Conservation (phyloP, 805 yeast species). For the Lachancea thermotolerans region DNA sequence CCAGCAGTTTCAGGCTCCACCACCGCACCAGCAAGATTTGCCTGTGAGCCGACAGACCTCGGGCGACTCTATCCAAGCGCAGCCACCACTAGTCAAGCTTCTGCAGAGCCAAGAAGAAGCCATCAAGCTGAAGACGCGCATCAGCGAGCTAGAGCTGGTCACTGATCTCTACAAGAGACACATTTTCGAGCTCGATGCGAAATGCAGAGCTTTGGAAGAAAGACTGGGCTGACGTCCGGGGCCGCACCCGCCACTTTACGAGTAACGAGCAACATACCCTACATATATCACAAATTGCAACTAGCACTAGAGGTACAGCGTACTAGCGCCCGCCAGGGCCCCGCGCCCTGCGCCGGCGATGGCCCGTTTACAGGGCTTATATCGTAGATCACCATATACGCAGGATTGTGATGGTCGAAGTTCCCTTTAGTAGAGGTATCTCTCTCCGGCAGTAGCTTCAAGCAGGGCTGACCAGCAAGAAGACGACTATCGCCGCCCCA, state of each 20-base stretch:
- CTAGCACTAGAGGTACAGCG: not conserved
- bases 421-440: too few species aligned
- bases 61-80: not conserved
- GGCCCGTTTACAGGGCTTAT: too few species aligned
- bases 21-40: not conserved
- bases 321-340: too few species aligned
- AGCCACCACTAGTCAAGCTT: slow-evolving; percentile 10
- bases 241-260: not conserved
- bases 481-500: too few species aligned
- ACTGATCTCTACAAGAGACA: slow-evolving; percentile 82
- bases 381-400: too few species aligned
- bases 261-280: not conserved
- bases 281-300: not conserved
- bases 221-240: not conserved
- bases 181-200: slow-evolving; percentile 66
- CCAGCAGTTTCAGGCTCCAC: not conserved
- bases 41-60: not conserved
- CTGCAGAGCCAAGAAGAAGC: slow-evolving; percentile 30
- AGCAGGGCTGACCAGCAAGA: too few species aligned
- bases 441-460: too few species aligned
- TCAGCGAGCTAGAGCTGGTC: slow-evolving; percentile 82
- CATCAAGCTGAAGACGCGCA: slow-evolving; percentile 58
- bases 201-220: slow-evolving; percentile 23
- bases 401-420: too few species aligned
- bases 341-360: too few species aligned